A percentile compares a stretch with the other conserved stretches of the same genome.
phyloP scores from a whole-genome alignment of 805 yeast genomes.

The Debaryomyces maramus region DNA sequence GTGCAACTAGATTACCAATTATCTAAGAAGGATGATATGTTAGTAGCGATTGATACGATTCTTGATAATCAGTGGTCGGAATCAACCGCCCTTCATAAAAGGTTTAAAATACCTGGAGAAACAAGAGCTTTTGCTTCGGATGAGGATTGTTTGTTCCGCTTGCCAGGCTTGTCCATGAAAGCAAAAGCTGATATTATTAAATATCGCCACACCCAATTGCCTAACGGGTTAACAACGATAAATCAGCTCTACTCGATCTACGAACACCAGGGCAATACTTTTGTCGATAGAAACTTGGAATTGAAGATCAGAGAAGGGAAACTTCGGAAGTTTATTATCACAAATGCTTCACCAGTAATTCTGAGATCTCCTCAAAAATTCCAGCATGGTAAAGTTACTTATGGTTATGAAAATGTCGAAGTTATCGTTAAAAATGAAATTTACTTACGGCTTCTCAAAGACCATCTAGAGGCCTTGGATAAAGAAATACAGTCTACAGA shows the following conservation, averaged over 20 bases:
- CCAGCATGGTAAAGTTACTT: constrained; percentile 37
- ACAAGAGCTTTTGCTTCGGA: constrained; percentile 6
- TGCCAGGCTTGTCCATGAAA: constrained; percentile 33
- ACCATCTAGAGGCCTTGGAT: constrained; percentile 8
- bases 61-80: constrained; percentile 42
- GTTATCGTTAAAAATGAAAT: constrained; percentile 28
- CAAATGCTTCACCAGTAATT: constrained; percentile 46
- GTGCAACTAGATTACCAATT: constrained; percentile 42
- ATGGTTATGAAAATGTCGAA: constrained; percentile 45
- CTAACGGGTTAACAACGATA: constrained; percentile 41
- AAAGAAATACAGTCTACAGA: constrained; percentile 1
- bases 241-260: constrained; percentile 52
- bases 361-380: constrained; percentile 33
- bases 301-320: constrained; percentile 33
- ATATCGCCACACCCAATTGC: constrained; percentile 33
- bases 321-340: constrained; percentile 40
- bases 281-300: constrained; percentile 49
- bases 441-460: constrained; percentile 21
- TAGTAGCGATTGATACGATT: constrained; percentile 33
- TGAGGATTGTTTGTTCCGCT: constrained; percentile 33
- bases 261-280: constrained; percentile 45
- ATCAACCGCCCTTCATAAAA: constrained; percentile 24
- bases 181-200: constrained; percentile 38
- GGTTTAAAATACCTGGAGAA: constrained; percentile 19
- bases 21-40: constrained; percentile 27